phyloP scores from a whole-genome alignment of 2,329 filamentous ascomycete genomes.

The Coniochaeta sp. region DNA sequence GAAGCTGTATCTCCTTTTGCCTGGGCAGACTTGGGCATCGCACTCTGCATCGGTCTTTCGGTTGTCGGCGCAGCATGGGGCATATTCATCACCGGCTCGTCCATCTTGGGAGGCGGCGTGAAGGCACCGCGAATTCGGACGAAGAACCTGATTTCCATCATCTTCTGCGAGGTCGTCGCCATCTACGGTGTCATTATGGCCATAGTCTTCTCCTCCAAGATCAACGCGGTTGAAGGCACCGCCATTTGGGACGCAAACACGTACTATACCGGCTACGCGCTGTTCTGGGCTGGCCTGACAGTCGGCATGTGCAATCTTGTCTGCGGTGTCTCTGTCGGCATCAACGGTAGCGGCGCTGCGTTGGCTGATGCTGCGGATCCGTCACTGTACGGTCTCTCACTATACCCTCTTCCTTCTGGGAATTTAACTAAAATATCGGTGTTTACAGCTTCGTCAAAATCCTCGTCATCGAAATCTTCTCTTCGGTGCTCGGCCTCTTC shows the following conservation, averaged over 20 bases:
- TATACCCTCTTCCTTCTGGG: not conserved
- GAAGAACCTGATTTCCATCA: constrained; percentile 99
- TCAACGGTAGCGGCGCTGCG: constrained; percentile 95
- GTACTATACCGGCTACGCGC: constrained; percentile 89
- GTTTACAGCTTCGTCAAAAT: constrained; percentile 88
- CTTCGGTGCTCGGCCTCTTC: constrained; percentile 91
- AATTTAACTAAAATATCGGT: constrained; percentile 13
- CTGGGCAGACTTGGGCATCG: constrained; percentile 87
- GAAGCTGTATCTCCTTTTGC: constrained; percentile 90
- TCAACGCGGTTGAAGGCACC: constrained; percentile 58
- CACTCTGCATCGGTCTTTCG: constrained; percentile 89
- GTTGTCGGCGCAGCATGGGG: constrained; percentile 98
- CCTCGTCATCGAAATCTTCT: constrained; percentile 98
- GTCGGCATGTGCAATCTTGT: constrained; percentile 94
- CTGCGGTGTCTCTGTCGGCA: constrained; percentile 92
- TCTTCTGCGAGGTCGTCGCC: constrained; percentile 99
- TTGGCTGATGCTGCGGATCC: constrained; percentile 92
- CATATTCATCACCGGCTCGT: constrained; percentile 97
- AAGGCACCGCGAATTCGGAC: constrained; percentile 95
- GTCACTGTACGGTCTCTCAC: constrained; percentile 58
- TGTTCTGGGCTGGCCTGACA: constrained; percentile 94
- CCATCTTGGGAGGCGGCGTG: constrained; percentile 94
- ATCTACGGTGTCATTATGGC: constrained; percentile 99
- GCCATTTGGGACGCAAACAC: constrained; percentile 66
- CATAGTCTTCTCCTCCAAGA: constrained; percentile 92